Evolutionary conservation across 768 basidiomycete genomes (phyloP).

Genomic region (Suillus cothurnatus): DNA sequence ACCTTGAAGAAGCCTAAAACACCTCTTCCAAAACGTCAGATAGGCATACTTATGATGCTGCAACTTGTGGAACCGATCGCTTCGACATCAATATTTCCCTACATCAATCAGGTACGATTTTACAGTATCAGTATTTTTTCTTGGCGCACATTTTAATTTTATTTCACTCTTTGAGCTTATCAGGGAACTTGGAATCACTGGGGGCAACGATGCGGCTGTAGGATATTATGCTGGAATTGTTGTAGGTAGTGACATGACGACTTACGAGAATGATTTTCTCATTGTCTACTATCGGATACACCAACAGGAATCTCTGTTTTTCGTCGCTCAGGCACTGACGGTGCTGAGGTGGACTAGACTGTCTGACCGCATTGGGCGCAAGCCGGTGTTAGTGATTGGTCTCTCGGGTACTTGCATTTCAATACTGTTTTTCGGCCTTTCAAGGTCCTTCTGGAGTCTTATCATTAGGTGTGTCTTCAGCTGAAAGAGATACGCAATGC

Average conservation of each 20-base stretch:
- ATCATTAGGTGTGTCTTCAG: too few species aligned
- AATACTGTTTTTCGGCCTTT: too few species aligned
- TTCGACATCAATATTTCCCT: neutral
- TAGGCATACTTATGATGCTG: neutral
- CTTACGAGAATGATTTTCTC: too few species aligned
- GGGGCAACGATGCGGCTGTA: neutral
- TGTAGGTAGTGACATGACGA: neutral
- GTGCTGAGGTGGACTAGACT: neutral
- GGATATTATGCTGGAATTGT: neutral
- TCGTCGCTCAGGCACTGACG: neutral
- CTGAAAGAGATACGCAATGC: too few species aligned
- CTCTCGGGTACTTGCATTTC: neutral
- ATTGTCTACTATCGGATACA: neutral
- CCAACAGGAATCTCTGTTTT: neutral
- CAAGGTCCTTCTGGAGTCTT: too few species aligned
- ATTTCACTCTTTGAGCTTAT: neutral
- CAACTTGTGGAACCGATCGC: neutral
- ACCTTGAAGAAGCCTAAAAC: neutral
- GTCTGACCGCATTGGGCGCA: neutral
- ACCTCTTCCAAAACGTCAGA: neutral
- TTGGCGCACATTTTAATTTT: too few species aligned
- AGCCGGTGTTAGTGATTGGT: neutral
- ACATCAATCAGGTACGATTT: neutral
- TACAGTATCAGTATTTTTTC: too few species aligned
- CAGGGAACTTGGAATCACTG: neutral